phyloP scores from a whole-genome alignment of 148 eudicot genomes.

The Hydrangea macrophylla region DNA sequence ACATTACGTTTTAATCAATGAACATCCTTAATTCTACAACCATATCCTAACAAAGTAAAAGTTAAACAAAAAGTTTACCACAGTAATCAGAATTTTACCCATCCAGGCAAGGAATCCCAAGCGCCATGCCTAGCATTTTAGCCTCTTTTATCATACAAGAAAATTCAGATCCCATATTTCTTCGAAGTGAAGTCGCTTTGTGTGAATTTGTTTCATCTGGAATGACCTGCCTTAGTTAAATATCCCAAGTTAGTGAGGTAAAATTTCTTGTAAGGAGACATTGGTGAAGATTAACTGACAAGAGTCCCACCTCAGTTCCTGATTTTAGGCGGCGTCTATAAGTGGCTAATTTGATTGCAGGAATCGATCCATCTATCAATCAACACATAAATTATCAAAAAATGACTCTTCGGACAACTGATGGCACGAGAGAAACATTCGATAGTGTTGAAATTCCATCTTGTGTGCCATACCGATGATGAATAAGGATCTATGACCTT shows the following conservation, averaged over 20 bases:
- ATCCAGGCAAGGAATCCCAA: conserved; percentile 88
- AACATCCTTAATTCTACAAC: background rate
- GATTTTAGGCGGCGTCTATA: conserved; percentile 73
- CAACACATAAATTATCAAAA: no score
- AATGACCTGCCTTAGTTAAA: conserved; percentile 44
- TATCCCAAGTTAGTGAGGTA: background rate
- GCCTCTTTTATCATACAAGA: conserved; percentile 91
- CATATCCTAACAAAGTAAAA: background rate
- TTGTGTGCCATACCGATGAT: no score
- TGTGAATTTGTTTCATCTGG: conserved; percentile 44
- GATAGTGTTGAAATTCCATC: no score
- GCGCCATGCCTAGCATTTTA: conserved; percentile 60
- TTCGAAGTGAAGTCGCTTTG: conserved; percentile 46
- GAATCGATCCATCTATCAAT: conserved; percentile 81
- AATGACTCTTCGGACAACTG: no score
- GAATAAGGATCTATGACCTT: no score
- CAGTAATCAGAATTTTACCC: conserved; percentile 52
- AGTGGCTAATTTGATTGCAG: conserved; percentile 76
- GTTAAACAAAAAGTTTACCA: conserved; percentile 1
- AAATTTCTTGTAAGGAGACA: background rate
- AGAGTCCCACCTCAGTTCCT: conserved; percentile 49
- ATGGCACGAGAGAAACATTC: no score
- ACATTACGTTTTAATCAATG: background rate
- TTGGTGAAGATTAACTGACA: background rate
- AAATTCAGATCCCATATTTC: conserved; percentile 92